Conservation (phyloP, 2,329 filamentous ascomycete species). For the Scytalidium sp. region DNA sequence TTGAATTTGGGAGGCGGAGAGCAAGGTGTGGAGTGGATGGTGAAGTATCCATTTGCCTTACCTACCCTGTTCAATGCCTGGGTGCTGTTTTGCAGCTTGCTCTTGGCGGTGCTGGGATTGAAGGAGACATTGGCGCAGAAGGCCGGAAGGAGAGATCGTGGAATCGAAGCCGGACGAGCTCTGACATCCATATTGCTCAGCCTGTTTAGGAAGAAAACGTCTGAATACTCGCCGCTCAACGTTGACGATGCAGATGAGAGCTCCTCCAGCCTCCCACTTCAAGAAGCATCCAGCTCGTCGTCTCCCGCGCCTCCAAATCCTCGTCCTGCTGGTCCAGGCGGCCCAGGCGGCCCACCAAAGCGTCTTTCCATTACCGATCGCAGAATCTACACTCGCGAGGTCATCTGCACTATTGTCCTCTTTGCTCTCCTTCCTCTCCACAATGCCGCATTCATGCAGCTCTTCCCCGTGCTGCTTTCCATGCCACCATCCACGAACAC, state of each 20-base stretch:
- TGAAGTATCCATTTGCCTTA: conserved; percentile 35
- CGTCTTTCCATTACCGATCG: conserved; percentile 20
- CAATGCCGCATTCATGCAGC: conserved; percentile 56
- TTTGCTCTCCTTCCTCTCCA: conserved; percentile 72
- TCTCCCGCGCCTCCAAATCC: conserved; percentile 1
- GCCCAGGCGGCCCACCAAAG: conserved; percentile 9
- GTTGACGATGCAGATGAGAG: conserved; percentile 11
- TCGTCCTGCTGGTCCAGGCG: neutral
- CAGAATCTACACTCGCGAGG: conserved; percentile 27
- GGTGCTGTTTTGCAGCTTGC: conserved; percentile 24
- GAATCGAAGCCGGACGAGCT: conserved; percentile 14
- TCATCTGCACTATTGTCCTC: conserved; percentile 51
- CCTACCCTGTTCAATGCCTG: conserved; percentile 32
- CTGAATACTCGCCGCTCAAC: conserved; percentile 11
- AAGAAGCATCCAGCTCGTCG: conserved; percentile 1
- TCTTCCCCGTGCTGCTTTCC: conserved; percentile 59
- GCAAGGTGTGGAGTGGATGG: conserved; percentile 33
- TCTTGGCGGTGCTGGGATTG: conserved; percentile 29
- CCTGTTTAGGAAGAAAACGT: conserved; percentile 7
- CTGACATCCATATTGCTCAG: conserved; percentile 9
- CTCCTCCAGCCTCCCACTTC: neutral
- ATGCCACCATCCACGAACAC: conserved; percentile 37
- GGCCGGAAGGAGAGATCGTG: conserved; percentile 22
- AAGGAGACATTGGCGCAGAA: conserved; percentile 31
- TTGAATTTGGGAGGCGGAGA: conserved; percentile 28